Evolutionary conservation across 352 stramenopile species (phyloP), one percentile per base, ranked within the genome.

Genomic region (Aphanomyces euteiches): DNA sequence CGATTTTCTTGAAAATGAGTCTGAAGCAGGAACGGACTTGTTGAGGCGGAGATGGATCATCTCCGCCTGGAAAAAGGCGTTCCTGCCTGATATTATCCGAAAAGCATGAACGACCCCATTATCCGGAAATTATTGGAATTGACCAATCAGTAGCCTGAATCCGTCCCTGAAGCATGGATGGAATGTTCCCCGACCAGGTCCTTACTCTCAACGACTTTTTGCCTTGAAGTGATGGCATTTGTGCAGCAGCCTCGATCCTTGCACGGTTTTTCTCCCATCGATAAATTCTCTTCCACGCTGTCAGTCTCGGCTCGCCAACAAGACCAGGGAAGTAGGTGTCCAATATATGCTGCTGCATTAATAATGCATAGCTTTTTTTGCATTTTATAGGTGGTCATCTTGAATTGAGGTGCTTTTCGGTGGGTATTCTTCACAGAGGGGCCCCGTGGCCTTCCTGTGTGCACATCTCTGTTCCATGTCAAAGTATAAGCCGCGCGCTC

Each of bases 221-320:
- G 8, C 12, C 15, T 15, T 21, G 48, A 12, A 57, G 48, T 21
- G 19, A 57, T 15, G 48, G 48, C 48, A 12, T 7, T 34, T 7
- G 12, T 36, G 48, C 48, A 21, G 48, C 19, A 6, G n/a, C 5
- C 36, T 57, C 6, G 48, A 57, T 57, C 5, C n/a, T 57, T 21
- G 6, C 6, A 36, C 48, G 12, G 15, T 36, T 15, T n/a, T 57
- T 15, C 19, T 57, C 48, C 48, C 48, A 57, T 8, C 43, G 43
- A 48, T 57, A 57, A 21, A 57, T 57, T 34, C 48, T 15, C 48
- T 57, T 57, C 19, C 48, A 57, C 48, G 48, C 48, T 57, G 48
- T 57, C 48, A 36, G 8, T n/a, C 36, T 15, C 36, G 8, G 12
- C 36, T 15, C 36, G 15, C 48, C 48, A 57, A 21, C 36, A 21